Conservation (phyloP, 2,329 filamentous ascomycete species). For the Ophiostoma novo-ulmi region DNA sequence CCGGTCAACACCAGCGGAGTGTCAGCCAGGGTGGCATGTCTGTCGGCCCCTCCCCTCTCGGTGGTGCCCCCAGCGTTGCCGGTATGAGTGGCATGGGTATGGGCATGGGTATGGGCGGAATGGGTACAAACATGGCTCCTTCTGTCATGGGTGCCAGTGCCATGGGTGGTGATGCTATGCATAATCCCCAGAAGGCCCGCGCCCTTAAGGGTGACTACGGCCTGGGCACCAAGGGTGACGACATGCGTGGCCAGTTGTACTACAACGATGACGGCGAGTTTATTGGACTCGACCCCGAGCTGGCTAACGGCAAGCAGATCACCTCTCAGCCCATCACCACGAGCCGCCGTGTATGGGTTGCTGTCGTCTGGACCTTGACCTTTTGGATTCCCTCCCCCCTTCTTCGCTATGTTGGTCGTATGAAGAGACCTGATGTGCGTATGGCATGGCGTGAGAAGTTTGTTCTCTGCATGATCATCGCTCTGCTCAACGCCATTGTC, state of each 20-base stretch:
- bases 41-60: constrained; percentile 35
- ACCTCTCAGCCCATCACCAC: constrained; percentile 61
- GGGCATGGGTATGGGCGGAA: constrained; percentile 29
- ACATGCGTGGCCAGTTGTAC: constrained; percentile 65
- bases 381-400: constrained; percentile 91
- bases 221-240: constrained; percentile 79
- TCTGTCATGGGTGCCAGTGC: constrained; percentile 34
- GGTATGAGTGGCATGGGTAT: constrained; percentile 37
- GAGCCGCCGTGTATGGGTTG: constrained; percentile 72
- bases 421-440: constrained; percentile 94
- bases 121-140: constrained; percentile 45
- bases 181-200: constrained; percentile 50
- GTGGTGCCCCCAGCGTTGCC: constrained; percentile 22
- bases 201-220: constrained; percentile 74
- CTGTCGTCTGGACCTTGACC: constrained; percentile 76
- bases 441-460: constrained; percentile 98
- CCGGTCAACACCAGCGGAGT: constrained; percentile 47
- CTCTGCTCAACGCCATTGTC: constrained; percentile 72
- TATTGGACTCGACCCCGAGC: constrained; percentile 68
- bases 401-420: constrained; percentile 76
- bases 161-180: constrained; percentile 41
- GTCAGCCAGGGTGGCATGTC: constrained; percentile 49
- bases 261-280: constrained; percentile 68
- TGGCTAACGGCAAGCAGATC: constrained; percentile 70
- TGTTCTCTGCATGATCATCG: constrained; percentile 73